phyloP scores from a whole-genome alignment of 306 rosid genomes.

The Hippophae gyantsensis region DNA sequence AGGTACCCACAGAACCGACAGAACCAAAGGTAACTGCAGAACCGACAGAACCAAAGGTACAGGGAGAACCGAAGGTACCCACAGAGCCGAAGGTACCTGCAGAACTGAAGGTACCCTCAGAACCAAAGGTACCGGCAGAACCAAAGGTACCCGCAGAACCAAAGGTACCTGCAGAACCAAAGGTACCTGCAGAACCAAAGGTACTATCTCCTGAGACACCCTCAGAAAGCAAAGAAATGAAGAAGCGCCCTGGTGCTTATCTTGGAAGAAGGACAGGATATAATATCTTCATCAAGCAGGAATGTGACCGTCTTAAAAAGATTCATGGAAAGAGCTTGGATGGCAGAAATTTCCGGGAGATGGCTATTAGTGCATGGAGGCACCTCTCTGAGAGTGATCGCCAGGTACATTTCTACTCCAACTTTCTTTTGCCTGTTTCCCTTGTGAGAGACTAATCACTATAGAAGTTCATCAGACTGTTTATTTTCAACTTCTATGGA shows the following conservation, averaged over 20 bases:
- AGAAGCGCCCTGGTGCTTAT: constrained; percentile 7
- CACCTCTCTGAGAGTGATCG: constrained; percentile 17
- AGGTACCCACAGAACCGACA: no score
- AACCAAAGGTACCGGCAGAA: constrained; percentile 7
- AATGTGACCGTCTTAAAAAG: constrained; percentile 19
- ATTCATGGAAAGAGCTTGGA: neutral
- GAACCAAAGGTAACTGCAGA: no score
- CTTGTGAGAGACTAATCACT: no score
- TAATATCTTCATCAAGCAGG: constrained; percentile 22
- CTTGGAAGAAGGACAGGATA: constrained; percentile 15
- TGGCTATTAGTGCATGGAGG: constrained; percentile 23
- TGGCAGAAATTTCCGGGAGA: constrained; percentile 10
- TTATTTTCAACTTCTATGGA: no score
- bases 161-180: neutral
- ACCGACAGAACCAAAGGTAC: no score
- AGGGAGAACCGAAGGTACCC: no score
- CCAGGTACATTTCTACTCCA: constrained; percentile 7
- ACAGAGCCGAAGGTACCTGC: no score
- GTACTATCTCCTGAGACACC: constrained; percentile 4
- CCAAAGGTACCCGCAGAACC: neutral
- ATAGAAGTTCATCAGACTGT: no score
- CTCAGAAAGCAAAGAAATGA: constrained; percentile 4
- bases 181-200: constrained; percentile 12
- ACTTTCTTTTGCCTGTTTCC: no score
- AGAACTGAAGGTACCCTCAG: no score